Base-by-base conservation (phyloP, 345 rosid genomes). In the Acer campestre region DNA sequence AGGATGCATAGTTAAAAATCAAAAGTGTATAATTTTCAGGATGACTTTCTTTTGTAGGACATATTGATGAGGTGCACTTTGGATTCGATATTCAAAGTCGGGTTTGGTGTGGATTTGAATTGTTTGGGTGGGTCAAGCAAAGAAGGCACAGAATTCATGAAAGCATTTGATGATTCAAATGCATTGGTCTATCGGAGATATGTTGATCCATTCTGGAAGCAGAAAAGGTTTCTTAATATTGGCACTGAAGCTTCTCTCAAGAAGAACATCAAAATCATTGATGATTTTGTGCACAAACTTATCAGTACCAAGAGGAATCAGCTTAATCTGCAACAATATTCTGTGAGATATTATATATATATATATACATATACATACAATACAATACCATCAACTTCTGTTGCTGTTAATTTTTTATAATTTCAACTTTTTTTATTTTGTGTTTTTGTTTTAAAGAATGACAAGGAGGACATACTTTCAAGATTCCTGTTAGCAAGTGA, bases 11-110 rank as follows among this genome's bases (percentile, higher is more conserved):
- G 6, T 35, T 35, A 6, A 4, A 35, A 35, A 35, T 35, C 38
- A 35, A 35, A 35, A 35, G 38, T 35, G 38, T 4, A 35, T 35
- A 35, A 35, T 35, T 35, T 35, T 35, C 38, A 35, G 4, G 38
- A 35, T 35, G 38, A 35, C 38, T 35, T 35, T 35, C 38, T 35
- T 35, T 35, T 35, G 46, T 55, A 94, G 98, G 91, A 89, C 76
- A 22, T 90, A 31, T 53, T 93, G 81, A 89, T 91, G 98, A 86
- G 86, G 74, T 86, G 68, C 73, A 85, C 92, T 10, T 48, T 95
- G 79, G 95, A 93, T 62, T 91, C 97, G 0, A 93, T 95, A 23
- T 88, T 90, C 78, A 86, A 93, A 89, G 95, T 95, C 3, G 97
- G 87, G 44, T 95, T 95, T 53, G 98, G 98, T 17, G 90, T 89